Evolutionary conservation across 345 rosid species (phyloP).

Genomic region (Linum usitatissimum): DNA sequence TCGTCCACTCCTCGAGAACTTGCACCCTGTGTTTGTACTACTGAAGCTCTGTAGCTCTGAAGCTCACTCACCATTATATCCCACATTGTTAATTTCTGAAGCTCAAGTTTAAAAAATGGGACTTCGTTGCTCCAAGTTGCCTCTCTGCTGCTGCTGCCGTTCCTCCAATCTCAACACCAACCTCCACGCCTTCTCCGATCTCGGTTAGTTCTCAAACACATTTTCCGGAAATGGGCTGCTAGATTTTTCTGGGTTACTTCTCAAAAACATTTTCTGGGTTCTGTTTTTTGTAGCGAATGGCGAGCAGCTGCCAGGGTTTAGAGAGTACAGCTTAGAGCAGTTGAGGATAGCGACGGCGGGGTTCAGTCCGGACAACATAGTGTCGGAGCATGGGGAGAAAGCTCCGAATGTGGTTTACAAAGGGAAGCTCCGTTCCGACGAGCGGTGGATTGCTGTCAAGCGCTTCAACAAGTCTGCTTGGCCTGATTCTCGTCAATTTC

Average conservation of each 20-base stretch:
- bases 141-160: constrained; percentile 88
- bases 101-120: constrained; percentile 39
- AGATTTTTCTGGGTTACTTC: background rate
- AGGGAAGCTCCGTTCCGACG: constrained; percentile 60
- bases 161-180: constrained; percentile 51
- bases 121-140: constrained; percentile 78
- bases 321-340: constrained; percentile 66
- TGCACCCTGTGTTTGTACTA: no score
- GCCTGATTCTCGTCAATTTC: constrained; percentile 95
- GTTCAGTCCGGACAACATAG: constrained; percentile 75
- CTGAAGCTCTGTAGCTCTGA: background rate
- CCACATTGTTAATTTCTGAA: no score
- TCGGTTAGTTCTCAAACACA: constrained; percentile 30
- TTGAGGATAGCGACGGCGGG: constrained; percentile 62
- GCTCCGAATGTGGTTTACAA: constrained; percentile 89
- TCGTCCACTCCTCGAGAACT: background rate
- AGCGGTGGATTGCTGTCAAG: constrained; percentile 73
- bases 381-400: constrained; percentile 95
- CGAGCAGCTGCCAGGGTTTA: constrained; percentile 54
- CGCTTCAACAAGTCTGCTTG: constrained; percentile 82
- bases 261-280: background rate
- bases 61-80: background rate
- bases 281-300: constrained; percentile 42
- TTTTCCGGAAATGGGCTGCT: constrained; percentile 10
- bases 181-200: constrained; percentile 61